Evolutionary conservation across 1,284 basidiomycete species (phyloP).

Genomic region (Amylostereum areolatum): DNA sequence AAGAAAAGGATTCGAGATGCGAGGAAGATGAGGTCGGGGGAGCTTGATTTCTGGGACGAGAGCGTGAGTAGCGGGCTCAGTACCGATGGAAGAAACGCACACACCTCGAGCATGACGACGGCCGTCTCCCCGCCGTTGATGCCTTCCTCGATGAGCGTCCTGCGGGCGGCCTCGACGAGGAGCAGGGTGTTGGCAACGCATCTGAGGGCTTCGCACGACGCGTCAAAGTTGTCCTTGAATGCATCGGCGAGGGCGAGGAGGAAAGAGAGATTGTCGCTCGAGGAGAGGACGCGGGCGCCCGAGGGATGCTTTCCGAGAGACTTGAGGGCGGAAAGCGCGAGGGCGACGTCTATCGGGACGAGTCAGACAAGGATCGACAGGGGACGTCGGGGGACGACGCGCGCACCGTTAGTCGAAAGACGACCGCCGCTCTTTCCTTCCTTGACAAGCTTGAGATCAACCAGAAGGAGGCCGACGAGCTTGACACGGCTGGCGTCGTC

Average conservation of each 20-base stretch:
- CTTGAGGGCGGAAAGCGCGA: constrained; percentile 70
- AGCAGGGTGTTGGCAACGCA: constrained; percentile 74
- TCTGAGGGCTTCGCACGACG: constrained; percentile 63
- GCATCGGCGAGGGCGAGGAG: constrained; percentile 44
- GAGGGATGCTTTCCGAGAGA: constrained; percentile 66
- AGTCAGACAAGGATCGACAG: constrained; percentile 2
- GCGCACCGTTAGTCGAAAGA: constrained; percentile 45
- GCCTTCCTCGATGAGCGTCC: constrained; percentile 47
- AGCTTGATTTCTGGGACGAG: constrained; percentile 47
- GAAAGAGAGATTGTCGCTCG: constrained; percentile 43
- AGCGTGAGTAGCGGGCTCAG: neutral
- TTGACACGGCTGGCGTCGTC: constrained; percentile 36
- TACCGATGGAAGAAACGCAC: constrained; percentile 16
- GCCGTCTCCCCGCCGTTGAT: constrained; percentile 58
- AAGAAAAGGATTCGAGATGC: constrained; percentile 73
- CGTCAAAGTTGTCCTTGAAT: constrained; percentile 47
- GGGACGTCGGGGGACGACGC: constrained; percentile 6
- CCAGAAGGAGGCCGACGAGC: constrained; percentile 51
- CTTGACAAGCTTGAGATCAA: constrained; percentile 45
- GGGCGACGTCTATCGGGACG: constrained; percentile 43
- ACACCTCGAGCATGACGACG: constrained; percentile 56
- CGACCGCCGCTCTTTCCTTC: constrained; percentile 33
- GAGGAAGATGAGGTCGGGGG: constrained; percentile 64
- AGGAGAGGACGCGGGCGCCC: constrained; percentile 62
- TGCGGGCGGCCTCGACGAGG: constrained; percentile 56